phyloP scores from a whole-genome alignment of 352 stramenopile genomes.

The Globisporangium nagaii region DNA sequence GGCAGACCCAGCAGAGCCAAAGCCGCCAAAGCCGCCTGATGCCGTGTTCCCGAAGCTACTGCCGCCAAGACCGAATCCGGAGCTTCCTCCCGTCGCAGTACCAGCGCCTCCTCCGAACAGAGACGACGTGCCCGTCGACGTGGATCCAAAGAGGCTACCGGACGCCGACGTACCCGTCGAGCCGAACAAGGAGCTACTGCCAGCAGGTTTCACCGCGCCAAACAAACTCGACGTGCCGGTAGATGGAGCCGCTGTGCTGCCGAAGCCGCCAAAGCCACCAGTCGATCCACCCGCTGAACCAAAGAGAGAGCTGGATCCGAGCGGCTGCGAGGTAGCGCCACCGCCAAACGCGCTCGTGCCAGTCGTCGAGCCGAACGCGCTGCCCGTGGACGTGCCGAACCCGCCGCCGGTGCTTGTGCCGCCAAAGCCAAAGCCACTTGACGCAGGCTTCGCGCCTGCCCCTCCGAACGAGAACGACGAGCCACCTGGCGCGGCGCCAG shows the following conservation, averaged over 20 bases:
- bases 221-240: slow-evolving; percentile 32
- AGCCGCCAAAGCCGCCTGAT: slow-evolving; percentile 37
- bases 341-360: slow-evolving; percentile 31
- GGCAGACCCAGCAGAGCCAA: slow-evolving; percentile 19
- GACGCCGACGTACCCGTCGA: slow-evolving; percentile 19
- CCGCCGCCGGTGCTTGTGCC: slow-evolving; percentile 16
- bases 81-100: slow-evolving; percentile 20
- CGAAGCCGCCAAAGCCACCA: slow-evolving; percentile 37
- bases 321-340: slow-evolving; percentile 20
- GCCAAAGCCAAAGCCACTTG: slow-evolving; percentile 41
- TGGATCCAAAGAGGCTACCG: slow-evolving; percentile 30
- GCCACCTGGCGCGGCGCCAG: slow-evolving; percentile 20
- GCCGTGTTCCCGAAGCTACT: slow-evolving; percentile 32
- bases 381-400: slow-evolving; percentile 29
- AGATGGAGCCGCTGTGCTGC: slow-evolving; percentile 19
- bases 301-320: slow-evolving; percentile 39
- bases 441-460: slow-evolving; percentile 22
- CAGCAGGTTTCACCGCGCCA: slow-evolving; percentile 27
- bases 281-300: slow-evolving; percentile 23
- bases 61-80: slow-evolving; percentile 34
- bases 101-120: slow-evolving; percentile 29
- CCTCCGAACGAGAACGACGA: slow-evolving; percentile 37
- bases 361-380: slow-evolving; percentile 27
- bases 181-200: slow-evolving; percentile 27
- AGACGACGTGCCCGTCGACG: slow-evolving; percentile 26